A percentile compares a stretch with the other conserved stretches of the same genome.
Conservation (phyloP, 1,139 yeast genomes). For the Hyphopichia wangnamkhiaoensis region DNA sequence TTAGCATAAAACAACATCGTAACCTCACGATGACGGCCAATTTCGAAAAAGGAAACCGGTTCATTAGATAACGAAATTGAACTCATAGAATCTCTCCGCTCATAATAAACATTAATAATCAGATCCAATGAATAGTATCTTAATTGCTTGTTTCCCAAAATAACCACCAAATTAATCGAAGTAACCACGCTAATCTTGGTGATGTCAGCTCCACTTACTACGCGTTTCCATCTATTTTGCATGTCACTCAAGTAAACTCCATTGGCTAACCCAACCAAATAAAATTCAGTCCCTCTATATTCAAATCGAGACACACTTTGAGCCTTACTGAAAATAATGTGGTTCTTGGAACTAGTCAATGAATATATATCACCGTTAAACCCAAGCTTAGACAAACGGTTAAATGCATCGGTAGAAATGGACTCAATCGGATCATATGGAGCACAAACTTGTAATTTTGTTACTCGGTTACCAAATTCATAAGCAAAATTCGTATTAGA, state of each 20-base stretch:
- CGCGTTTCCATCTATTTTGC: slow-evolving; percentile 59
- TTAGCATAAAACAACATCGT: slow-evolving; percentile 57
- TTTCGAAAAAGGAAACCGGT: slow-evolving; percentile 50
- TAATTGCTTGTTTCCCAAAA: slow-evolving; percentile 60
- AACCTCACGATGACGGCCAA: slow-evolving; percentile 64
- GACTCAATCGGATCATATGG: slow-evolving; percentile 65
- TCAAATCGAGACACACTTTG: slow-evolving; percentile 28
- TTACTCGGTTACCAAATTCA: slow-evolving; percentile 53
- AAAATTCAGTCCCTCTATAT: slow-evolving; percentile 25
- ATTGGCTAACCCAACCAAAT: slow-evolving; percentile 34
- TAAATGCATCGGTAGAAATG: slow-evolving; percentile 31
- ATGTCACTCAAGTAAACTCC: slow-evolving; percentile 53
- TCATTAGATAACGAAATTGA: slow-evolving; percentile 40
- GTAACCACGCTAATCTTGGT: slow-evolving; percentile 64
- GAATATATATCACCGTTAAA: slow-evolving; percentile 29
- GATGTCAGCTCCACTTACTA: slow-evolving; percentile 55
- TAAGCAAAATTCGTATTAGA: slow-evolving; percentile 68
- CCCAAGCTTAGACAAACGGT: slow-evolving; percentile 20
- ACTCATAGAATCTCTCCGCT: slow-evolving; percentile 29
- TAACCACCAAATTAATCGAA: slow-evolving; percentile 55
- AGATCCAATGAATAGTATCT: slow-evolving; percentile 60
- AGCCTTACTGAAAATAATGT: slow-evolving; percentile 29
- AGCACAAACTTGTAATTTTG: slow-evolving; percentile 59
- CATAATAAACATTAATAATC: slow-evolving; percentile 41
- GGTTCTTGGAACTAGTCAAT: slow-evolving; percentile 20